Conservation (phyloP, 2,329 filamentous ascomycete genomes). For the Botrytis fabae region DNA sequence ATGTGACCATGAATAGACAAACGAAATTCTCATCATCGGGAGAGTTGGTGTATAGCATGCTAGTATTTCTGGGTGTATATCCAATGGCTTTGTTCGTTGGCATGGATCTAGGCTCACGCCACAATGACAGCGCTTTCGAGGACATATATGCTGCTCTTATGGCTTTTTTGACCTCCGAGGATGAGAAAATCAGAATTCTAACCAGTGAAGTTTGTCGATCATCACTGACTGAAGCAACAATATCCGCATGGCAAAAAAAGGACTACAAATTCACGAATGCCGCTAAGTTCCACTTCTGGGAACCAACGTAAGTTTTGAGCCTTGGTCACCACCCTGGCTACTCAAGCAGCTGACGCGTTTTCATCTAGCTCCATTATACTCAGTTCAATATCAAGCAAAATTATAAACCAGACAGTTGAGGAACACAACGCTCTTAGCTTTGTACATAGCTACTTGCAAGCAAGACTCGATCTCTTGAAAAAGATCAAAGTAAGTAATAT, state of each 20-base stretch:
- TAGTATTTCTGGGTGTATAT: slow-evolving; percentile 58
- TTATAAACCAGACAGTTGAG: slow-evolving; percentile 33
- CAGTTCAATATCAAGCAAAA: slow-evolving; percentile 36
- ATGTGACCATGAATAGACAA: slow-evolving; percentile 44
- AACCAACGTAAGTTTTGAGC: slow-evolving; percentile 40
- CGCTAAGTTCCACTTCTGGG: slow-evolving; percentile 41
- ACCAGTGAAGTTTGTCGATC: slow-evolving; percentile 37
- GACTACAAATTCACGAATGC: slow-evolving; percentile 27
- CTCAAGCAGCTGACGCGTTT: not conserved
- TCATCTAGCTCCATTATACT: slow-evolving; percentile 37
- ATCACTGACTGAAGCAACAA: slow-evolving; percentile 35
- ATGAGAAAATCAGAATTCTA: slow-evolving; percentile 39
- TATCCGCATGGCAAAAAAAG: slow-evolving; percentile 32
- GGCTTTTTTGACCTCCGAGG: slow-evolving; percentile 38
- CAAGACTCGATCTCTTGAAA: slow-evolving; percentile 54
- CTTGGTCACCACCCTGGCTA: not conserved
- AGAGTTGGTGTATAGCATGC: slow-evolving; percentile 52
- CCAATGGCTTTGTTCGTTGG: slow-evolving; percentile 51
- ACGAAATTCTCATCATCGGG: slow-evolving; percentile 45
- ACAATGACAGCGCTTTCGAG: slow-evolving; percentile 42
- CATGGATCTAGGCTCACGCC: slow-evolving; percentile 42
- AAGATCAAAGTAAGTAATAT: slow-evolving; percentile 35
- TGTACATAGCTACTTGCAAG: slow-evolving; percentile 58
- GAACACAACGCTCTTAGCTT: slow-evolving; percentile 37
- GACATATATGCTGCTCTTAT: slow-evolving; percentile 37